Evolutionary conservation across 768 basidiomycete genomes (phyloP).

Genomic region (Russula sp.): DNA sequence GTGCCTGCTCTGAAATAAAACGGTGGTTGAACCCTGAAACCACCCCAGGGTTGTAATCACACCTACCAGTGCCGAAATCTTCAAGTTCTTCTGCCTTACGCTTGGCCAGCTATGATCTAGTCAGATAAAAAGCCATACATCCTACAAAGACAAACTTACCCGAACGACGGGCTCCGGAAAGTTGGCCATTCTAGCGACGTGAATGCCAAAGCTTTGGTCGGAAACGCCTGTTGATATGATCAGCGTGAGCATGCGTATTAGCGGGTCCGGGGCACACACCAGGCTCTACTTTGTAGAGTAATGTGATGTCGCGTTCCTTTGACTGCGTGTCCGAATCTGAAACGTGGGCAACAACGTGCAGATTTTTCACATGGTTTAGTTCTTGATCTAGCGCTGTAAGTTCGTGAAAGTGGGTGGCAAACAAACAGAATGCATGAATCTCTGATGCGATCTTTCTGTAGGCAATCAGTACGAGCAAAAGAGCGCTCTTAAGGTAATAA

Average conservation of each 20-base stretch:
- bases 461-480: background rate
- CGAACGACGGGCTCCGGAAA: conserved; percentile 94
- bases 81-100: conserved; percentile 89
- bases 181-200: conserved; percentile 95
- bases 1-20: conserved; percentile 32
- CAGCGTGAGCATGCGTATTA: background rate
- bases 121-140: background rate
- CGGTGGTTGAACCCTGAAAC: background rate
- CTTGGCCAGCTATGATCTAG: conserved; percentile 66
- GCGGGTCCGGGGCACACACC: conserved; percentile 46
- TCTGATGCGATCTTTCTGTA: conserved; percentile 86
- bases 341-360: conserved; percentile 95
- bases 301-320: conserved; percentile 72
- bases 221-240: conserved; percentile 63
- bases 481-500: background rate
- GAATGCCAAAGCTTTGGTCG: conserved; percentile 98
- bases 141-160: conserved; percentile 42
- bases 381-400: conserved; percentile 89
- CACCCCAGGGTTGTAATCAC: background rate
- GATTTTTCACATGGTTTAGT: conserved; percentile 82
- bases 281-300: conserved; percentile 71
- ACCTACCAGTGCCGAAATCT: conserved; percentile 63
- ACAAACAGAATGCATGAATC: conserved; percentile 91
- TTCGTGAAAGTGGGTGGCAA: conserved; percentile 98
- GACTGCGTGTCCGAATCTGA: conserved; percentile 45